Base-by-base conservation (phyloP, 371 early-diverging fungal species). In the Mucor irregularis region DNA sequence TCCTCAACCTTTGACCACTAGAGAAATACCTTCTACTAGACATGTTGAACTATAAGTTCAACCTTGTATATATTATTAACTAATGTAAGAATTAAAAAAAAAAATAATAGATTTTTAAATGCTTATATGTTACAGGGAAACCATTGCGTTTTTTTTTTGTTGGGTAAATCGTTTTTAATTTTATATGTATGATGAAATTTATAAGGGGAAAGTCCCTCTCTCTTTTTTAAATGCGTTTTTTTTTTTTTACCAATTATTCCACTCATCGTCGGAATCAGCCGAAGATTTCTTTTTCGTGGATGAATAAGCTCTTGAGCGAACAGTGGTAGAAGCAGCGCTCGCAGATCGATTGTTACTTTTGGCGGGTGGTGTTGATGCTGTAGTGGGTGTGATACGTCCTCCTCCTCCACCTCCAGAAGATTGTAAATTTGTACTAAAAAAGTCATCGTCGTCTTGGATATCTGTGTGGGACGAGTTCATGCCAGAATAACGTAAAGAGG, bases 211-310 rank as follows among this genome's bases (percentile, higher is more conserved):
- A n/a, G n/a, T n/a, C n/a, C n/a, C n/a, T n/a, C n/a, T n/a, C 45
- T 51, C 37, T 35, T 50, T 22, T 50, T 50, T 24, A 24, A 35
- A 10, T 19, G 31, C n/a, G n/a, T 7, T 44, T 48, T 39, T n/a
- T 14, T 30, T 13, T 17, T 30, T 46, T 57, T 70, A 78, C 79
- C 79, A 78, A 28, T 65, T 71, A 37, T 73, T 79, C 84, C 84
- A 86, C 35, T 81, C 80, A 61, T 86, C 84, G 49, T 86, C 82
- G 57, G 82, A 76, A 9, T 75, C 58, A 17, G 62, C 56, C 40
- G 65, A 65, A 0, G 51, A 49, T 5, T 64, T 48, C 51, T 70
- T 76, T 52, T 71, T 73, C 10, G 66, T 45, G 7, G 77, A 64
- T 13, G 71, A 64, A 26, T 76, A 58, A 17, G 72, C 67, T 53